Conservation (phyloP, 1,284 basidiomycete species). For the Leucoagaricus sp. region DNA sequence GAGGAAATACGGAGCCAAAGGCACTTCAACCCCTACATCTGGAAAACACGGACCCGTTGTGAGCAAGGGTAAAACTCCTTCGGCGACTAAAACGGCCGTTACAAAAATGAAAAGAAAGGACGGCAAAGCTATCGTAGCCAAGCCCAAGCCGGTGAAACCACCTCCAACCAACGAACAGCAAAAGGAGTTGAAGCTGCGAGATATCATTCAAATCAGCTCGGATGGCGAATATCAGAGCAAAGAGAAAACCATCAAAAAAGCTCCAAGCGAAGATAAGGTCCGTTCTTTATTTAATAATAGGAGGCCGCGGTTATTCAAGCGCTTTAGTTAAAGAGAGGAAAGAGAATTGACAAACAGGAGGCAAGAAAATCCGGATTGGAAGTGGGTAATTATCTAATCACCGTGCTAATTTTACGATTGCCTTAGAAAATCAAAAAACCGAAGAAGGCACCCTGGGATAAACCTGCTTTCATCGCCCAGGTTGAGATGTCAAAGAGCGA, state of each 20-base stretch:
- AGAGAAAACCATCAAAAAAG: neutral
- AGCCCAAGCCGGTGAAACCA: neutral
- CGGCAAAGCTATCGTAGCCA: neutral
- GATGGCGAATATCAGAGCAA: neutral
- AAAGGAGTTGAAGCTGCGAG: neutral
- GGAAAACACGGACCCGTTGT: neutral
- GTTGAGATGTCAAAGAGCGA: slow-evolving; percentile 17
- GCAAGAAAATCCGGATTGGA: too few relatives aligned
- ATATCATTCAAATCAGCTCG: neutral
- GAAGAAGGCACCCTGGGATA: slow-evolving; percentile 26
- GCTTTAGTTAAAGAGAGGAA: too few relatives aligned
- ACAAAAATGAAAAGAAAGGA: slow-evolving; percentile 8
- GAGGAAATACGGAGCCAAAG: neutral
- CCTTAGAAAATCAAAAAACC: slow-evolving; percentile 13
- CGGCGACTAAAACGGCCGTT: neutral
- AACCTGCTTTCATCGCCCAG: slow-evolving; percentile 6
- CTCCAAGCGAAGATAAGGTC: neutral
- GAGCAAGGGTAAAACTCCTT: neutral
- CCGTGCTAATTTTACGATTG: neutral
- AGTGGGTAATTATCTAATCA: neutral
- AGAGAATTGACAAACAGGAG: too few relatives aligned
- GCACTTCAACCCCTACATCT: neutral
- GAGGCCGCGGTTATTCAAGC: too few relatives aligned
- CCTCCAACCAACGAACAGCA: neutral
- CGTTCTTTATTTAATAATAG: neutral